These are phyloP conservation scores for Pichia sporocuriosa DNA, from an alignment of 805 yeast genomes.

Conservation along the genomic window DNA sequence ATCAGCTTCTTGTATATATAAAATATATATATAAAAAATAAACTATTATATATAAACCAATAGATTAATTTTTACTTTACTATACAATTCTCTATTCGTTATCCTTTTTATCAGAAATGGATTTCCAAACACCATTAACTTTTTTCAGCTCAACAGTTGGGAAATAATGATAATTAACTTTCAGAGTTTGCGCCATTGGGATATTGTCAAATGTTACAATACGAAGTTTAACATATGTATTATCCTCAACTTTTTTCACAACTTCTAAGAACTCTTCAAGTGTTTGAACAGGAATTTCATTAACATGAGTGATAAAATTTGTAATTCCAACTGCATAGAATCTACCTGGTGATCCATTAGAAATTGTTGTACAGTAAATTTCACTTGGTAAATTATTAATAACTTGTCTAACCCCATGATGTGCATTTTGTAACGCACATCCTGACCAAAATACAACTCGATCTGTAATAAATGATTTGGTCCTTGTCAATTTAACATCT, in stretches of 20 bases:
- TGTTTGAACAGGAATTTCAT: conserved; percentile 66
- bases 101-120: conserved; percentile 39
- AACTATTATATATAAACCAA: not conserved
- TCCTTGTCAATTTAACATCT: conserved; percentile 56
- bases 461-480: conserved; percentile 49
- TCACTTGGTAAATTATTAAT: conserved; percentile 70
- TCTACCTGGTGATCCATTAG: conserved; percentile 79
- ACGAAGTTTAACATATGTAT: conserved; percentile 73
- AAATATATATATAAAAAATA: not conserved
- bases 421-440: conserved; percentile 78
- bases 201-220: conserved; percentile 79
- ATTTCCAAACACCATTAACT: conserved; percentile 45
- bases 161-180: conserved; percentile 85
- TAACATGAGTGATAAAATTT: conserved; percentile 83
- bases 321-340: conserved; percentile 75
- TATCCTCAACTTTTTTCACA: conserved; percentile 67
- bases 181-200: conserved; percentile 78
- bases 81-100: conserved; percentile 14
- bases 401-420: conserved; percentile 83
- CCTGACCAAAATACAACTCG: conserved; percentile 80
- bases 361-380: conserved; percentile 73
- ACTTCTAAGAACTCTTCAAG: conserved; percentile 59
- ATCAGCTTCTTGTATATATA: not conserved
- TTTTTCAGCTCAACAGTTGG: conserved; percentile 60
- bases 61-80: not conserved